phyloP scores from a whole-genome alignment of 78 protist species.

The Acrasis kona region DNA sequence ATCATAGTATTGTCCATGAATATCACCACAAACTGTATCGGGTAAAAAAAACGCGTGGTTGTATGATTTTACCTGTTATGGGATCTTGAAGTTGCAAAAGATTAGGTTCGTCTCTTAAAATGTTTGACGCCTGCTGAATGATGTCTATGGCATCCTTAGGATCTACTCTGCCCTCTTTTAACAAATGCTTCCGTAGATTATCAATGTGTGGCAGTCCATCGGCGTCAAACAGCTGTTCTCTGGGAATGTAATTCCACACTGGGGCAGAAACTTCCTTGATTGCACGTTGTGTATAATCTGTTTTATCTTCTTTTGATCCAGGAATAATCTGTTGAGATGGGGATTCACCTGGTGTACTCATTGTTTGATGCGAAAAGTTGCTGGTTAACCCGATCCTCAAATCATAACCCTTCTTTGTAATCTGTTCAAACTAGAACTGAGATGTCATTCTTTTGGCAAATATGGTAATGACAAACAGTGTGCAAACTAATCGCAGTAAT shows the following conservation, averaged over 20 bases:
- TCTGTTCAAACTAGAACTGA: too few species aligned
- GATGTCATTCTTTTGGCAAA: too few species aligned
- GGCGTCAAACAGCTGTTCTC: background rate
- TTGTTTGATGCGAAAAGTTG: too few species aligned
- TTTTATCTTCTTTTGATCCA: too few species aligned
- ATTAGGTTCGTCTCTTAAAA: constrained; percentile 39
- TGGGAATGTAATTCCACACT: background rate
- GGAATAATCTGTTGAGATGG: too few species aligned
- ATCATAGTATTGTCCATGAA: constrained; percentile 88
- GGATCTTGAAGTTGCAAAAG: constrained; percentile 43
- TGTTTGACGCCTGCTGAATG: background rate
- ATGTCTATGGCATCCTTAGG: constrained; percentile 20
- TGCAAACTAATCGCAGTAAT: too few species aligned
- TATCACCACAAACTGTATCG: constrained; percentile 71
- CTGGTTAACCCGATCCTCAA: too few species aligned
- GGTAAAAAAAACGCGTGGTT: background rate
- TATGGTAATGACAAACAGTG: too few species aligned
- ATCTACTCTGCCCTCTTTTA: constrained; percentile 26
- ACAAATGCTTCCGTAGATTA: constrained; percentile 12
- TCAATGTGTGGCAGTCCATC: constrained; percentile 18
- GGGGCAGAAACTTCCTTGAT: background rate
- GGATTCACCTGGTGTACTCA: too few species aligned
- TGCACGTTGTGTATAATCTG: background rate
- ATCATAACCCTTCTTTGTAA: too few species aligned
- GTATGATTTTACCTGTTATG: background rate